Evolutionary conservation across 192 early-diverging fungal species (phyloP).

Genomic region (Gamsiella multidivaricata): DNA sequence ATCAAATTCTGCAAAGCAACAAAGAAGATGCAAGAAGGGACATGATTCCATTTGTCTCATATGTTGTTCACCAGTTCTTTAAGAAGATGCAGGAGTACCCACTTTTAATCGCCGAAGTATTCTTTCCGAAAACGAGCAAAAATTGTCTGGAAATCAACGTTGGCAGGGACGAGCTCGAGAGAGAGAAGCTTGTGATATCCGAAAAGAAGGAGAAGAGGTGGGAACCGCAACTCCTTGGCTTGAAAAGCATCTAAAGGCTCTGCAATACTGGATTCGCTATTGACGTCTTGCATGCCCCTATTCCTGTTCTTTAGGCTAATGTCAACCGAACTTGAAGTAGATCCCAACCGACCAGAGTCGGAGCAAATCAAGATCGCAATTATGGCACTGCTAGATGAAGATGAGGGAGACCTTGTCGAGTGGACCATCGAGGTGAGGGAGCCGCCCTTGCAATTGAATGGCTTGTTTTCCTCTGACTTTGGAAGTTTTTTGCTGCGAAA

Average conservation of each 20-base stretch:
- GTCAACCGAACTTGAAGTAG: conserved; percentile 44
- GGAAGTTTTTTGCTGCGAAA: too few species aligned
- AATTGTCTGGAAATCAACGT: conserved; percentile 51
- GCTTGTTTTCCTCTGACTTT: too few species aligned
- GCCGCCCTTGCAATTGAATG: too few species aligned
- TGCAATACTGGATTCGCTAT: too few species aligned
- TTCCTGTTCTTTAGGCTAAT: conserved; percentile 11
- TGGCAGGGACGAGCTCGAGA: conserved; percentile 19
- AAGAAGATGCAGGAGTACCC: conserved; percentile 66
- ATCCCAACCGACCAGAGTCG: conserved; percentile 45
- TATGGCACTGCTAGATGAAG: conserved; percentile 54
- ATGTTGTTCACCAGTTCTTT: conserved; percentile 64
- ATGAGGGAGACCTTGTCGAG: conserved; percentile 50
- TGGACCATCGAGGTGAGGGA: conserved; percentile 54
- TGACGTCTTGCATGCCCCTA: too few species aligned
- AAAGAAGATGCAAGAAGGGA: conserved; percentile 33
- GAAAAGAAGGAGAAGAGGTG: conserved; percentile 47
- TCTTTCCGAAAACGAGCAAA: conserved; percentile 60
- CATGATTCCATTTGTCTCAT: conserved; percentile 66
- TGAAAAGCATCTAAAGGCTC: too few species aligned
- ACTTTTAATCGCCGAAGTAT: conserved; percentile 65
- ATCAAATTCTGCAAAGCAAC: conserved; percentile 60
- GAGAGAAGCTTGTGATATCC: neutral
- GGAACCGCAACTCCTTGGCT: too few species aligned
- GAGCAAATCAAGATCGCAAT: conserved; percentile 66